Evolutionary conservation across 805 yeast genomes (phyloP).

Genomic region (Candida railenensis): DNA sequence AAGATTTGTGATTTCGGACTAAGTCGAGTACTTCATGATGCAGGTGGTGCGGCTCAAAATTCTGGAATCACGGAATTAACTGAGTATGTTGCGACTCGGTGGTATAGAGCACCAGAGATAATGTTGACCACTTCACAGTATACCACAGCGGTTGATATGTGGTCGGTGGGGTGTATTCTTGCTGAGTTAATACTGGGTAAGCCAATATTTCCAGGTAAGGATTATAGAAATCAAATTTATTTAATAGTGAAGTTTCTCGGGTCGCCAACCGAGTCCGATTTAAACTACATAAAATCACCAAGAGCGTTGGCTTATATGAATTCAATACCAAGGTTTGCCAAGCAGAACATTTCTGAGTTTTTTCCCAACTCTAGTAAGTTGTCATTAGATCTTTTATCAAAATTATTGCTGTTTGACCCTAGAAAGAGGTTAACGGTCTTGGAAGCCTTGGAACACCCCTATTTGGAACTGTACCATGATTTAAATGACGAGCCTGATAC

Average conservation of each 20-base stretch:
- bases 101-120: slow-evolving; percentile 85
- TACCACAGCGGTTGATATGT: slow-evolving; percentile 73
- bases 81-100: slow-evolving; percentile 80
- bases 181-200: slow-evolving; percentile 64
- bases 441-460: slow-evolving; percentile 87
- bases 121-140: slow-evolving; percentile 74
- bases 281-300: slow-evolving; percentile 18
- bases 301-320: slow-evolving; percentile 26
- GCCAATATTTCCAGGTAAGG: slow-evolving; percentile 76
- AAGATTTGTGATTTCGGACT: slow-evolving; percentile 80
- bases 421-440: slow-evolving; percentile 79
- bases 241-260: slow-evolving; percentile 70
- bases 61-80: slow-evolving; percentile 52
- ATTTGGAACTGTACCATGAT: slow-evolving; percentile 76
- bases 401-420: slow-evolving; percentile 87
- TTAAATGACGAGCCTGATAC: slow-evolving; percentile 30
- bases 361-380: slow-evolving; percentile 17
- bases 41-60: slow-evolving; percentile 26
- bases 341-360: slow-evolving; percentile 13
- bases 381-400: slow-evolving; percentile 44
- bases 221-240: slow-evolving; percentile 66
- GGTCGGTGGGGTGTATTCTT: slow-evolving; percentile 79
- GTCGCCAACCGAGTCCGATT: slow-evolving; percentile 47
- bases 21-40: slow-evolving; percentile 54
- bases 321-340: slow-evolving; percentile 20